A percentile compares a stretch with the other conserved stretches of the same genome.
Evolutionary conservation across 768 basidiomycete genomes (phyloP).

Genomic region (Kwoniella pini): DNA sequence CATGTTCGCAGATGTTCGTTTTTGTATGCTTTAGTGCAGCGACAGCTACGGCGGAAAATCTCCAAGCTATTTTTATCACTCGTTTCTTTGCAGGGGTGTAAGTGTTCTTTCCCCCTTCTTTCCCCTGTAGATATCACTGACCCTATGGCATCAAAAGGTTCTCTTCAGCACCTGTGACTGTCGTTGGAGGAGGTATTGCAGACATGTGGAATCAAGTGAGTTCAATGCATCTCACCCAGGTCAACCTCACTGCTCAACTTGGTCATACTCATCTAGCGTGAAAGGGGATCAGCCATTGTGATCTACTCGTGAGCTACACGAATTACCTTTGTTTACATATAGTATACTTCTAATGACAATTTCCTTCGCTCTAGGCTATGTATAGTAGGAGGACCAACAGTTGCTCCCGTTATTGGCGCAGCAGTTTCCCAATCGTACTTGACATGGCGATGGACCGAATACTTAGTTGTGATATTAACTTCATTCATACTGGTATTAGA

Average conservation of each 20-base stretch:
- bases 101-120: too few relatives aligned
- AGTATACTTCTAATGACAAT: not conserved
- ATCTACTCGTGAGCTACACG: constrained; percentile 38
- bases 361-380: constrained; percentile 29
- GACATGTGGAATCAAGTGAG: constrained; percentile 42
- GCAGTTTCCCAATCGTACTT: constrained; percentile 46
- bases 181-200: constrained; percentile 42
- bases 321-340: not conserved
- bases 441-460: constrained; percentile 56
- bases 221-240: not conserved
- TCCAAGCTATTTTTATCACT: constrained; percentile 54
- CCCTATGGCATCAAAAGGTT: constrained; percentile 25
- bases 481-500: constrained; percentile 37
- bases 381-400: constrained; percentile 52
- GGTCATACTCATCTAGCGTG: constrained; percentile 17
- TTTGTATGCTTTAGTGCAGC: constrained; percentile 54
- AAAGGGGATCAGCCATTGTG: constrained; percentile 47
- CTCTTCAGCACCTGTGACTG: constrained; percentile 46
- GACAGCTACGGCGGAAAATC: constrained; percentile 52
- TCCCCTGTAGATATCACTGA: too few relatives aligned
- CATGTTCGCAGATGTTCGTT: constrained; percentile 32
- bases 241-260: too few relatives aligned
- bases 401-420: constrained; percentile 51
- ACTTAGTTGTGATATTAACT: constrained; percentile 51
- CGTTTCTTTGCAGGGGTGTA: constrained; percentile 41